phyloP scores from a whole-genome alignment of 805 yeast genomes.

The Yamadazyma takamatsuzukensis region DNA sequence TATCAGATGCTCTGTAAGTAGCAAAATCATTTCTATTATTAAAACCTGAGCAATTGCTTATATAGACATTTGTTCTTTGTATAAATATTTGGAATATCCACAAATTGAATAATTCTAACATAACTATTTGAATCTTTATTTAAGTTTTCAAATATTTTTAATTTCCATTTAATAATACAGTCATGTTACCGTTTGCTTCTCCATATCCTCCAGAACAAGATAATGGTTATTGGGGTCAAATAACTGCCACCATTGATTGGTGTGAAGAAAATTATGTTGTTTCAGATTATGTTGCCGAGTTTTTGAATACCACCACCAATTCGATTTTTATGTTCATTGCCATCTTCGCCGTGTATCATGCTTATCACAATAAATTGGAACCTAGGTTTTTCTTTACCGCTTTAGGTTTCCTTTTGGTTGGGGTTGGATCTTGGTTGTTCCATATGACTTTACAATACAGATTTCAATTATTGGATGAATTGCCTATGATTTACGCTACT shows the following conservation, averaged over 20 bases:
- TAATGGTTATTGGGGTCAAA: constrained; percentile 75
- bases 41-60: too few relatives aligned
- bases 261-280: constrained; percentile 96
- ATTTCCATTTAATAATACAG: too few relatives aligned
- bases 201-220: constrained; percentile 55
- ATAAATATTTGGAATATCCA: too few relatives aligned
- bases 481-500: constrained; percentile 98
- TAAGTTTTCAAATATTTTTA: too few relatives aligned
- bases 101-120: too few relatives aligned
- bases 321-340: constrained; percentile 53
- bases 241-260: constrained; percentile 97
- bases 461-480: constrained; percentile 88
- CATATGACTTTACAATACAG: constrained; percentile 93
- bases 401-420: constrained; percentile 82
- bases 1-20: too few relatives aligned
- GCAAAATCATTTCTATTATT: too few relatives aligned
- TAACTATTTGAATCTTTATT: too few relatives aligned
- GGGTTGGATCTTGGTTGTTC: constrained; percentile 91
- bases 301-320: constrained; percentile 83
- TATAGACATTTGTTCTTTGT: too few relatives aligned
- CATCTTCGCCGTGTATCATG: constrained; percentile 57
- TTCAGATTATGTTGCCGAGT: constrained; percentile 82
- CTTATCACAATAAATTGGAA: constrained; percentile 60
- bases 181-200: constrained; percentile 44
- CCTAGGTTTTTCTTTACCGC: constrained; percentile 66